Evolutionary conservation across 495 filamentous ascomycete genomes (phyloP).

Genomic region (Penicillium ochrochloron): DNA sequence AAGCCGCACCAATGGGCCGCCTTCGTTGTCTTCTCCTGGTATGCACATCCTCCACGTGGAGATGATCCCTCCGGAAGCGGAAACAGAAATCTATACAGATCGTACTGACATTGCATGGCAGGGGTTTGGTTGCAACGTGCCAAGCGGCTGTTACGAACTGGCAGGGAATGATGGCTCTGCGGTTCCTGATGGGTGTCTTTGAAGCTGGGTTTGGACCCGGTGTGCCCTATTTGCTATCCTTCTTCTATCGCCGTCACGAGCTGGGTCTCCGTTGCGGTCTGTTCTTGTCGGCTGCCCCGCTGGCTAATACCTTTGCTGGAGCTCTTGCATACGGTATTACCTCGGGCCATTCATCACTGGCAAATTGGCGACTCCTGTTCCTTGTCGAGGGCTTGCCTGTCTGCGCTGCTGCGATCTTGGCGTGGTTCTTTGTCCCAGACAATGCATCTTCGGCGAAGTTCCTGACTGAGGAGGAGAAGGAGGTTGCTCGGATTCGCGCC

Average conservation of each 20-base stretch:
- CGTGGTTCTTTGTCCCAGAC: slow-evolving; percentile 75
- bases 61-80: slow-evolving; percentile 1
- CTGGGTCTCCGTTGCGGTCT: slow-evolving; percentile 77
- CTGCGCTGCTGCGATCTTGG: slow-evolving; percentile 64
- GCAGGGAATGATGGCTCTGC: slow-evolving; percentile 66
- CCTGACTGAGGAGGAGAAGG: slow-evolving; percentile 70
- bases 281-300: slow-evolving; percentile 76
- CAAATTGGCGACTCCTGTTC: slow-evolving; percentile 82
- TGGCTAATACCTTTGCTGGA: slow-evolving; percentile 83
- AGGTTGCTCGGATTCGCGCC: slow-evolving; percentile 66
- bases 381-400: slow-evolving; percentile 82
- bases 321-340: slow-evolving; percentile 85
- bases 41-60: slow-evolving; percentile 21
- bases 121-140: slow-evolving; percentile 61
- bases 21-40: slow-evolving; percentile 55
- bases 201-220: slow-evolving; percentile 72
- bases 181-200: slow-evolving; percentile 68
- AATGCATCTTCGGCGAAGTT: slow-evolving; percentile 70
- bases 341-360: slow-evolving; percentile 64
- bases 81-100: background rate
- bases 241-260: slow-evolving; percentile 83
- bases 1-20: slow-evolving; percentile 60
- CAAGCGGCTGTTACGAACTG: slow-evolving; percentile 66
- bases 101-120: slow-evolving; percentile 26
- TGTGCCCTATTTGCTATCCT: slow-evolving; percentile 74